Percentiles rank a stretch among this genome's conserved stretches.
These are phyloP conservation scores for Didymella arachidicola DNA, from an alignment of 2,329 filamentous ascomycete genomes.

Conservation along the genomic window DNA sequence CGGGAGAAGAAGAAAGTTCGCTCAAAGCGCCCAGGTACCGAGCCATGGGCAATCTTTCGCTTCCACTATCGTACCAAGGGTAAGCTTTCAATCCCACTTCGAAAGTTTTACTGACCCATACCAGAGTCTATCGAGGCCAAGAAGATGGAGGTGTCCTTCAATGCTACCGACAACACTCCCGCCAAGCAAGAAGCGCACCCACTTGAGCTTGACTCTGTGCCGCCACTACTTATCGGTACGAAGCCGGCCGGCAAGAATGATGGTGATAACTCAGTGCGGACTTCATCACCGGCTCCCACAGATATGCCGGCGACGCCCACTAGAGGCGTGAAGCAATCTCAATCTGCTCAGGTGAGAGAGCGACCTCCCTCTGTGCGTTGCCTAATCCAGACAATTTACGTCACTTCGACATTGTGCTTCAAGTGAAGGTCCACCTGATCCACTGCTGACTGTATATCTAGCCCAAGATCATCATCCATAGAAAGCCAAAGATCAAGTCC, in stretches of 20 bases:
- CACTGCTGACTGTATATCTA: slow-evolving; percentile 12
- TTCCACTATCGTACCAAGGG: slow-evolving; percentile 52
- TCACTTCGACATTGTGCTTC: slow-evolving; percentile 1
- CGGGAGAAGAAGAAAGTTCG: slow-evolving; percentile 24
- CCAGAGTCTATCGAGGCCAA: slow-evolving; percentile 29
- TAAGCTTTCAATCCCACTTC: slow-evolving; percentile 6
- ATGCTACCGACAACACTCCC: slow-evolving; percentile 16
- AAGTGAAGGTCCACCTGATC: neutral
- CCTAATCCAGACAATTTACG: neutral
- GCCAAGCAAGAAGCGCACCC: slow-evolving; percentile 13
- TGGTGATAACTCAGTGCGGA: slow-evolving; percentile 20
- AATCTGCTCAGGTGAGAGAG: slow-evolving; percentile 24
- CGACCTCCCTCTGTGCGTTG: slow-evolving; percentile 1
- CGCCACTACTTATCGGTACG: slow-evolving; percentile 13
- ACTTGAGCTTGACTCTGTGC: slow-evolving; percentile 30
- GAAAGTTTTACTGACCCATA: neutral
- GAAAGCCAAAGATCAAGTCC: slow-evolving; percentile 5
- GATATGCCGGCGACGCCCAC: slow-evolving; percentile 14
- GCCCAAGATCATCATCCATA: slow-evolving; percentile 7
- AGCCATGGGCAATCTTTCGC: slow-evolving; percentile 52
- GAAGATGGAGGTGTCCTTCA: slow-evolving; percentile 19
- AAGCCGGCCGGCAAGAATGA: slow-evolving; percentile 23
- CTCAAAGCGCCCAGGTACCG: slow-evolving; percentile 40
- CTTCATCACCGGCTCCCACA: slow-evolving; percentile 22
- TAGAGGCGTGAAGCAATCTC: slow-evolving; percentile 3